These are phyloP conservation scores for Cladosporium cucumerinum DNA, from an alignment of 2,329 filamentous ascomycete species.

Conservation along the genomic window DNA sequence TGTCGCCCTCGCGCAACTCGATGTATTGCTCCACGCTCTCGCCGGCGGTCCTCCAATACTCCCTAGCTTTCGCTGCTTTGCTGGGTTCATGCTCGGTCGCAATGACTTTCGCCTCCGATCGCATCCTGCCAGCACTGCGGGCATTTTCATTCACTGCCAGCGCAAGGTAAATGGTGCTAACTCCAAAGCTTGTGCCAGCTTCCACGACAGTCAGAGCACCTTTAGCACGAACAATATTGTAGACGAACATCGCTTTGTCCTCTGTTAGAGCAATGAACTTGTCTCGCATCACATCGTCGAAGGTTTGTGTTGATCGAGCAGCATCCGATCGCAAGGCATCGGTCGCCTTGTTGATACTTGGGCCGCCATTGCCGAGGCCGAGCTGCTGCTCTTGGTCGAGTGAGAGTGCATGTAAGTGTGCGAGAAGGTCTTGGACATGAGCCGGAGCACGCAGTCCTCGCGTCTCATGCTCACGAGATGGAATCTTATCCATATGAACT, in stretches of 20 bases:
- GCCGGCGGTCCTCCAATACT: conserved; percentile 54
- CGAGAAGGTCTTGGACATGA: not conserved
- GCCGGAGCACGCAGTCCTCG: not conserved
- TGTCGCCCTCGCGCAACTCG: conserved; percentile 56
- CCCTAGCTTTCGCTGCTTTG: conserved; percentile 50
- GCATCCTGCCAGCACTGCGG: conserved; percentile 23
- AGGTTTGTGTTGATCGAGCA: conserved; percentile 26
- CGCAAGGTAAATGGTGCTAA: conserved; percentile 61
- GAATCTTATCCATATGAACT: not conserved
- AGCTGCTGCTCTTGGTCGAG: not conserved
- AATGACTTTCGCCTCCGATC: conserved; percentile 47
- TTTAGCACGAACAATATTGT: conserved; percentile 50
- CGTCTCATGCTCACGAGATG: not conserved
- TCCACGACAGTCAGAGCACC: conserved; percentile 55
- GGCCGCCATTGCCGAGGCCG: not conserved
- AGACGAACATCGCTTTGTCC: conserved; percentile 57
- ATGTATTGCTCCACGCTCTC: conserved; percentile 49
- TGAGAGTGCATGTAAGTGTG: not conserved
- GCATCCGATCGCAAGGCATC: not conserved
- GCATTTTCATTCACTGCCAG: conserved; percentile 49
- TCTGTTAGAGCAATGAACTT: conserved; percentile 59
- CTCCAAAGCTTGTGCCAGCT: conserved; percentile 60
- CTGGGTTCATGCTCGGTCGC: conserved; percentile 58
- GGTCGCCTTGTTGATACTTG: not conserved
- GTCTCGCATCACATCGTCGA: conserved; percentile 41